Conservation (phyloP, 2,329 filamentous ascomycete genomes). For the Coleophoma crateriformis region DNA sequence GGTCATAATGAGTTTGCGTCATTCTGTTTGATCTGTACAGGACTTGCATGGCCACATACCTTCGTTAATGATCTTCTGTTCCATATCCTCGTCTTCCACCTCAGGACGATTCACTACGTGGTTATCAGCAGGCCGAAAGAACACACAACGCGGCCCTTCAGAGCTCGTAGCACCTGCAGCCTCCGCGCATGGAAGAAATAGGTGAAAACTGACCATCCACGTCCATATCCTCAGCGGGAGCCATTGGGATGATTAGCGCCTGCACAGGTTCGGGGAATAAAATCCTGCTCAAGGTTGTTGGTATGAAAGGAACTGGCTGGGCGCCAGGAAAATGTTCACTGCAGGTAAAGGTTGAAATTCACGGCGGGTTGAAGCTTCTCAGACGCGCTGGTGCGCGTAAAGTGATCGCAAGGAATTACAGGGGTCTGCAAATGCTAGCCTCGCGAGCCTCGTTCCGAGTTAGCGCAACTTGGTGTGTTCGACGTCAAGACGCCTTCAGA, state of each 20-base stretch:
- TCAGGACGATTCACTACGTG: constrained; percentile 49
- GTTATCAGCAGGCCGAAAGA: constrained; percentile 22
- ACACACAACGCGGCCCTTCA: constrained; percentile 11
- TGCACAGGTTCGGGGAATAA: no score
- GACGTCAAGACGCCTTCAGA: background rate
- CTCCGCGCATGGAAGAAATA: background rate
- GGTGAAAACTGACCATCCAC: constrained; percentile 38
- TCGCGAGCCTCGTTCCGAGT: background rate
- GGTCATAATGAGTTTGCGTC: background rate
- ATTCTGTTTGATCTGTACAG: no score
- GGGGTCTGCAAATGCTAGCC: background rate
- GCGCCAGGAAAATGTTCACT: no score
- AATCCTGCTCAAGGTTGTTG: no score
- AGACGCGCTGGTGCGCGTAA: constrained; percentile 11
- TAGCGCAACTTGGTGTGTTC: background rate
- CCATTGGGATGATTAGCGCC: constrained; percentile 29
- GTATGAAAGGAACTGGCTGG: no score
- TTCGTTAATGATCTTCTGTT: constrained; percentile 92
- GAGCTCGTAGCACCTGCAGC: background rate
- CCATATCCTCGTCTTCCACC: constrained; percentile 60
- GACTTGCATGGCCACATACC: constrained; percentile 37
- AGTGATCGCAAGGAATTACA: background rate
- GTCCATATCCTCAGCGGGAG: constrained; percentile 38
- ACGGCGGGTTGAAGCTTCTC: background rate
- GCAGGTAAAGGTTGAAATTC: background rate